Evolutionary conservation across 1,139 yeast genomes (phyloP).

Genomic region (Saccharomyces hybrid): DNA sequence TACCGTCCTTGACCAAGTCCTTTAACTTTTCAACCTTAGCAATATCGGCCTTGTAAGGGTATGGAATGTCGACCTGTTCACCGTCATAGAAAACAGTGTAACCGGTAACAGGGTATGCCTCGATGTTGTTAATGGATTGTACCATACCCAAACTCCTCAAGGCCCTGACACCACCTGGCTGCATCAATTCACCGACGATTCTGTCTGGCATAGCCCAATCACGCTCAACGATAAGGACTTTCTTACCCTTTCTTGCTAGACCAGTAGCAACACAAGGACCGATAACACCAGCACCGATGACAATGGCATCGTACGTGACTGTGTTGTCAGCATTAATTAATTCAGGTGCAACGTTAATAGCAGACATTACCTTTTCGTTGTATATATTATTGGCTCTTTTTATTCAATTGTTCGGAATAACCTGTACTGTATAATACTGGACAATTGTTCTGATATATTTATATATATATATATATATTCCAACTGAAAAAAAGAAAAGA

Average conservation of each 20-base stretch:
- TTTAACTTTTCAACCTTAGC: conserved; percentile 44
- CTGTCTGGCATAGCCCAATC: conserved; percentile 91
- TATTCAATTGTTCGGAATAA: background rate
- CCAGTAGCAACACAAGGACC: conserved; percentile 93
- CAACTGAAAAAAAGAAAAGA: background rate
- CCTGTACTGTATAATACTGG: background rate
- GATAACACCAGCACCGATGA: conserved; percentile 88
- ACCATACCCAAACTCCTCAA: conserved; percentile 74
- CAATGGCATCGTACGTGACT: conserved; percentile 36
- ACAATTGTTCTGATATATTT: background rate
- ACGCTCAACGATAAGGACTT: conserved; percentile 63
- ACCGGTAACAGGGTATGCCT: conserved; percentile 72
- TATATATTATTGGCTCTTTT: background rate
- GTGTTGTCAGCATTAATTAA: conserved; percentile 27
- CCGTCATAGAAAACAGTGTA: conserved; percentile 68
- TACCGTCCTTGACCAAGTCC: conserved; percentile 46
- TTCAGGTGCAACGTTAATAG: background rate
- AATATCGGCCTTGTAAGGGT: conserved; percentile 55
- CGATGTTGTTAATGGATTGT: conserved; percentile 70
- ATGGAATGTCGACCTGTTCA: conserved; percentile 51
- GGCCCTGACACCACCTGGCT: conserved; percentile 89
- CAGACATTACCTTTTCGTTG: conserved; percentile 7
- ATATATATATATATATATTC: background rate
- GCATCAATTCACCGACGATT: conserved; percentile 93
- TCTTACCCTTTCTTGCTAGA: conserved; percentile 82